Percentiles rank a stretch among this genome's conserved stretches.
Conservation (phyloP, 371 early-diverging fungal genomes). For the Zopfochytrium polystomum region DNA sequence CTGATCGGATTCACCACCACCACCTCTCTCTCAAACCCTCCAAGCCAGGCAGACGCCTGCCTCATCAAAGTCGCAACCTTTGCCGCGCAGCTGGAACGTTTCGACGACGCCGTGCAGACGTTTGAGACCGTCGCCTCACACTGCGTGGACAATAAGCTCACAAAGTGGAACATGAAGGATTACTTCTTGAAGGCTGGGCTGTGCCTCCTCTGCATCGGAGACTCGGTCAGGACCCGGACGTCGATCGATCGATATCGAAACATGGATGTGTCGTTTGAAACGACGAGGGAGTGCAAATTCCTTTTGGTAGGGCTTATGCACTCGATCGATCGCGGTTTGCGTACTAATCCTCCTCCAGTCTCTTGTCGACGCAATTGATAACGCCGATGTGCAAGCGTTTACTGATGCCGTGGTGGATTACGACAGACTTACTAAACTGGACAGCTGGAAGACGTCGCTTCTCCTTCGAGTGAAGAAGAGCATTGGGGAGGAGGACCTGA, state of each 20-base stretch:
- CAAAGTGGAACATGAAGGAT: constrained; percentile 91
- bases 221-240: constrained; percentile 66
- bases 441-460: constrained; percentile 92
- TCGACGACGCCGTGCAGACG: constrained; percentile 78
- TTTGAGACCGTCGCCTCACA: constrained; percentile 82
- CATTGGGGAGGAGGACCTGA: constrained; percentile 51
- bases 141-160: constrained; percentile 81
- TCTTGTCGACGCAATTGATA: constrained; percentile 72
- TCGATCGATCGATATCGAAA: constrained; percentile 75
- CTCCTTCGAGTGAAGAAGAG: constrained; percentile 84
- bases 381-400: constrained; percentile 74
- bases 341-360: constrained; percentile 37
- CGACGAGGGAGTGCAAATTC: constrained; percentile 82
- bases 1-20: background rate
- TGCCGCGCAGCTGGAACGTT: constrained; percentile 86
- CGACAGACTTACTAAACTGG: constrained; percentile 83
- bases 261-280: constrained; percentile 81
- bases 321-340: background rate
- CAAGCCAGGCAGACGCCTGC: constrained; percentile 79
- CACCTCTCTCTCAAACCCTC: background rate
- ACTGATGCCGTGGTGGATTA: constrained; percentile 76
- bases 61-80: constrained; percentile 85
- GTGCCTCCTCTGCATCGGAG: constrained; percentile 73
- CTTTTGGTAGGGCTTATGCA: constrained; percentile 51
- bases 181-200: constrained; percentile 92